Base-by-base conservation (phyloP, 106 monocot genomes). In the Acorus gramineus region DNA sequence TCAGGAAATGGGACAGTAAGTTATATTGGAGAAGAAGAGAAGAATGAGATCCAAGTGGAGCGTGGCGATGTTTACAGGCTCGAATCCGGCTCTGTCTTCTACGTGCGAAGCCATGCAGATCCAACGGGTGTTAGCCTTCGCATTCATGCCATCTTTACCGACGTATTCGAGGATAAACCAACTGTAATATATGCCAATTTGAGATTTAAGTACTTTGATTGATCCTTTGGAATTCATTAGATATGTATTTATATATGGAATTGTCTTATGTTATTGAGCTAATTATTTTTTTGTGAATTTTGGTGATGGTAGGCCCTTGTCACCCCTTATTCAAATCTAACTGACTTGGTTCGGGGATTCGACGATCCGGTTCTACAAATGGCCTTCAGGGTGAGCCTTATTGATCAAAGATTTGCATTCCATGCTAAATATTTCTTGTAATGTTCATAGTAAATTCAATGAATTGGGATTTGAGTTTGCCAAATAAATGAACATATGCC, bases 61-160 rank as follows among this genome's bases (percentile, higher is more conserved):
- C 14, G 44, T 43, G 8, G 3, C 11, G 44, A 59, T 42, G 11
- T 93, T 42, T 86, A 85, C 47, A 85, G 74, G 54, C 65, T 93
- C 6, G 79, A 76, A 28, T 53, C 80, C 51, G 93, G 89, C 8
- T 73, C 74, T 1, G 61, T 89, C 3, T 79, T 93, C 66, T 89
- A 89, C 68, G 65, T 89, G 42, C 63, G 59, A 56, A 89, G 89
- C 74, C 72, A 79, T 7, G 69, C 76, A 1, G 74, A 78, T 73
- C 68, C 74, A 3, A 72, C 59, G 3, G 71, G 83, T 59, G 70
- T 74, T 70, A 81, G 76, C 72, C 89, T 93, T 11, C 71, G 89
- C 50, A 79, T 93, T 49, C 66, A 89, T 69, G 81, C 93, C 57
- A 84, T 93, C 55, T 93, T 93, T 49, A 61, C 71, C 70, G 70